Conservation (phyloP, 352 stramenopile genomes). For the Globisporangium megalacanthum region DNA sequence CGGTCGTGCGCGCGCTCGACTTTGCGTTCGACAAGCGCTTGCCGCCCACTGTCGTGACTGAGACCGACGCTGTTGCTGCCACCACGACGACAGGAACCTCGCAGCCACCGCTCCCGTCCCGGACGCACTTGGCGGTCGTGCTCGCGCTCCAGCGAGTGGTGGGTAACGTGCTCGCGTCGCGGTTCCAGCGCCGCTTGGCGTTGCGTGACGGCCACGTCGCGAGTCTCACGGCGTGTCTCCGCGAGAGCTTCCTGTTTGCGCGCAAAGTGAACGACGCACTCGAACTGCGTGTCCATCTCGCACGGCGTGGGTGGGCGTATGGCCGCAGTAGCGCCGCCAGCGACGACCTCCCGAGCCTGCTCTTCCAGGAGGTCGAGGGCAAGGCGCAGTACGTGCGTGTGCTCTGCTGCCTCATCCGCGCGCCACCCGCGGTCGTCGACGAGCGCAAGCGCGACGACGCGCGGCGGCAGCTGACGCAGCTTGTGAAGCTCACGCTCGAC, state of each 20-base stretch:
- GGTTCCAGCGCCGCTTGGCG: constrained; percentile 31
- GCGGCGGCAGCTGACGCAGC: constrained; percentile 53
- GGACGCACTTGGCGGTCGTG: constrained; percentile 61
- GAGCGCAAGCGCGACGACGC: constrained; percentile 53
- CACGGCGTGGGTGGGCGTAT: constrained; percentile 46
- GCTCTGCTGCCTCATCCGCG: constrained; percentile 43
- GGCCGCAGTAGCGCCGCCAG: constrained; percentile 25
- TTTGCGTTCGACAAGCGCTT: constrained; percentile 54
- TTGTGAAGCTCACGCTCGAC: constrained; percentile 54
- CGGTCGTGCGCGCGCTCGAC: constrained; percentile 35
- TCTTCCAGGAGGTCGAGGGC: constrained; percentile 70
- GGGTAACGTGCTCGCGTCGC: constrained; percentile 57
- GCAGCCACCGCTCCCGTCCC: constrained; percentile 41
- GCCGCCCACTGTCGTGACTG: constrained; percentile 49
- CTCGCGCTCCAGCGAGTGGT: constrained; percentile 61
- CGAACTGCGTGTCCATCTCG: constrained; percentile 43
- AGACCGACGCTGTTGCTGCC: constrained; percentile 31
- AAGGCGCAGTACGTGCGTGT: constrained; percentile 77
- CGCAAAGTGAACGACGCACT: constrained; percentile 70
- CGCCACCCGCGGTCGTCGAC: constrained; percentile 8
- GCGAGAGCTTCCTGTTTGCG: constrained; percentile 68
- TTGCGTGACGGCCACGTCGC: constrained; percentile 53
- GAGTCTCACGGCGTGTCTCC: constrained; percentile 44
- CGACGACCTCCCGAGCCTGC: constrained; percentile 48
- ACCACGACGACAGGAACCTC: no score